Conservation (phyloP, 768 basidiomycete genomes). For the Naganishia randhawae region DNA sequence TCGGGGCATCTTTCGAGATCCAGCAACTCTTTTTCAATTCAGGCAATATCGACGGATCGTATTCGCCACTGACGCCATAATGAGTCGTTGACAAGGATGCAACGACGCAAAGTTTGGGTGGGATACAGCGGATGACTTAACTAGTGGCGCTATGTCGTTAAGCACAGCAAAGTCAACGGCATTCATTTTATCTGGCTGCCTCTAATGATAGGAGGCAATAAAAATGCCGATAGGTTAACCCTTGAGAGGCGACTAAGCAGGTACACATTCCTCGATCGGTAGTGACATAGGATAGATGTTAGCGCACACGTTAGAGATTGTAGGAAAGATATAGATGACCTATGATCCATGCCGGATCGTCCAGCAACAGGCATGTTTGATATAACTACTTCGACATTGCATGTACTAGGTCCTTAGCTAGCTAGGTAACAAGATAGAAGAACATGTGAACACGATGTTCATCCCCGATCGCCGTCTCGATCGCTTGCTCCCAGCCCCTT, state of each 20-base stretch:
- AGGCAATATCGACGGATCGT: background rate
- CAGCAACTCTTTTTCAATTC: background rate
- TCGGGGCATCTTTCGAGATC: background rate
- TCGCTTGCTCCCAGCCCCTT: no score
- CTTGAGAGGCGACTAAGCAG: background rate
- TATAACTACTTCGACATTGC: no score
- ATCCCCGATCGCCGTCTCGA: no score
- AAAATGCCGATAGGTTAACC: background rate
- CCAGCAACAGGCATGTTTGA: no score
- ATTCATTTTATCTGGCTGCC: slow-evolving; percentile 21
- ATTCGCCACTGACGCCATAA: background rate
- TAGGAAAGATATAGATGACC: no score
- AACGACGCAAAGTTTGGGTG: background rate
- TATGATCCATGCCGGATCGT: no score
- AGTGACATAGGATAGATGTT: background rate
- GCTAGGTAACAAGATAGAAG: no score
- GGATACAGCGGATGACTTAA: background rate
- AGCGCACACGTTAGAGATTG: no score
- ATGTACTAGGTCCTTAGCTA: no score
- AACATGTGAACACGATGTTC: no score
- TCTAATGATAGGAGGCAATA: background rate
- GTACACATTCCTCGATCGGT: background rate
- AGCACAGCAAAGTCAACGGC: background rate
- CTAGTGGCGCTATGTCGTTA: background rate
- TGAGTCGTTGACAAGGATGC: background rate